A percentile compares a stretch with the other conserved stretches of the same genome.
phyloP scores from a whole-genome alignment of 2,329 filamentous ascomycete genomes.

The Elsinoe batatas region DNA sequence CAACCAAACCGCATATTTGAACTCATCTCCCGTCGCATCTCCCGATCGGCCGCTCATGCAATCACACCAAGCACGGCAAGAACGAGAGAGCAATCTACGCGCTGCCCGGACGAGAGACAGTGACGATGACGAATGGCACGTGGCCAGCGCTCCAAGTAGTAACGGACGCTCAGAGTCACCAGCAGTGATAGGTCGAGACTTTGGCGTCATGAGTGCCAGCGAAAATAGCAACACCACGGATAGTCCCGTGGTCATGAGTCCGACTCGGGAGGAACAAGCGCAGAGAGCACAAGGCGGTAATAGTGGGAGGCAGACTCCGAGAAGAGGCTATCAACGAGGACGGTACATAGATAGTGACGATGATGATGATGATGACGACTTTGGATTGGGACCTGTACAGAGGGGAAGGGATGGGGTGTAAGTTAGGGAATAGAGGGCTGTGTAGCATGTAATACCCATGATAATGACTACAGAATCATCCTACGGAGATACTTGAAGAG shows the following conservation, averaged over 20 bases:
- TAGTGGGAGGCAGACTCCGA: neutral
- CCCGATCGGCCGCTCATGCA: conserved; percentile 11
- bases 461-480: neutral
- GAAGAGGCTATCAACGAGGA: conserved; percentile 11
- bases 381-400: neutral
- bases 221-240: conserved; percentile 9
- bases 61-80: neutral
- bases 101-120: neutral
- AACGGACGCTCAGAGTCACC: conserved; percentile 6
- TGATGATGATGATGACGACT: conserved; percentile 8
- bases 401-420: neutral
- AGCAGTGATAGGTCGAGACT: conserved; percentile 5
- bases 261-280: neutral
- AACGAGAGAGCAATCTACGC: neutral
- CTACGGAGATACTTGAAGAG: neutral
- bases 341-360: conserved; percentile 11
- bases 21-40: conserved; percentile 12
- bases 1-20: conserved; percentile 14
- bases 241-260: neutral
- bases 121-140: conserved; percentile 25
- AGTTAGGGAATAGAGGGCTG: neutral
- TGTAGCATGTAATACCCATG: neutral
- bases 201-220: conserved; percentile 11
- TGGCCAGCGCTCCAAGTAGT: conserved; percentile 18
- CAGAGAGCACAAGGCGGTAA: neutral